These are phyloP conservation scores for Ambrosiella cleistominuta DNA, from an alignment of 2,329 filamentous ascomycete species.

Conservation along the genomic window DNA sequence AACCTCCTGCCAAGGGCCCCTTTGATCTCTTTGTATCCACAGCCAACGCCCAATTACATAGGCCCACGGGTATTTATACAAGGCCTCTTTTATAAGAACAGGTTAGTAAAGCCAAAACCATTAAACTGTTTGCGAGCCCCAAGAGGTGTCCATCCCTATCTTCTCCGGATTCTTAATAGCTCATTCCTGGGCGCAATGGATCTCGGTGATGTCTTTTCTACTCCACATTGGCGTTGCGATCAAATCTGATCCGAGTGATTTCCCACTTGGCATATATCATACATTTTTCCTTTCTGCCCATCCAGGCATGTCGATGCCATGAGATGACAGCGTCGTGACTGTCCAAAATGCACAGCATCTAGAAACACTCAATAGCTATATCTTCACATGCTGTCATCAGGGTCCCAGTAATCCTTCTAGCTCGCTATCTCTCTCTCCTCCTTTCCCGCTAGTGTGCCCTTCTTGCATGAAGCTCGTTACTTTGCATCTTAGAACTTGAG, in stretches of 20 bases:
- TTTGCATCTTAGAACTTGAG: not conserved
- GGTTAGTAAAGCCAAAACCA: not conserved
- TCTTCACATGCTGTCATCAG: not conserved
- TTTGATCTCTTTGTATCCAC: not conserved
- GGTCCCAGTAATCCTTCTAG: conserved; percentile 1
- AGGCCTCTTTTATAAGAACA: not conserved
- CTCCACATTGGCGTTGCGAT: not conserved
- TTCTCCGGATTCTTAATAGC: not conserved
- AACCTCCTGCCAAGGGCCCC: not conserved
- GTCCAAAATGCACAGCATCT: no score
- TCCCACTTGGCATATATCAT: no score
- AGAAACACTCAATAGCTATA: not conserved
- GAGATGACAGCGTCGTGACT: no score
- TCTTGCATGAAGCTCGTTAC: conserved; percentile 8
- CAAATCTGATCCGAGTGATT: not conserved
- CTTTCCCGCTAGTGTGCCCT: conserved; percentile 10
- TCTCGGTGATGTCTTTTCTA: not conserved
- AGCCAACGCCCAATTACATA: not conserved
- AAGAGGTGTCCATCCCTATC: not conserved
- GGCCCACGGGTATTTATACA: not conserved
- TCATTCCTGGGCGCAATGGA: not conserved
- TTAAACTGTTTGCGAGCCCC: not conserved
- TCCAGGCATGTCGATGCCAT: no score
- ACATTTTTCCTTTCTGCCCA: no score
- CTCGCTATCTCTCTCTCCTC: conserved; percentile 5